phyloP scores from a whole-genome alignment of 805 yeast genomes.

The Wickerhamomyces sydowiorum region DNA sequence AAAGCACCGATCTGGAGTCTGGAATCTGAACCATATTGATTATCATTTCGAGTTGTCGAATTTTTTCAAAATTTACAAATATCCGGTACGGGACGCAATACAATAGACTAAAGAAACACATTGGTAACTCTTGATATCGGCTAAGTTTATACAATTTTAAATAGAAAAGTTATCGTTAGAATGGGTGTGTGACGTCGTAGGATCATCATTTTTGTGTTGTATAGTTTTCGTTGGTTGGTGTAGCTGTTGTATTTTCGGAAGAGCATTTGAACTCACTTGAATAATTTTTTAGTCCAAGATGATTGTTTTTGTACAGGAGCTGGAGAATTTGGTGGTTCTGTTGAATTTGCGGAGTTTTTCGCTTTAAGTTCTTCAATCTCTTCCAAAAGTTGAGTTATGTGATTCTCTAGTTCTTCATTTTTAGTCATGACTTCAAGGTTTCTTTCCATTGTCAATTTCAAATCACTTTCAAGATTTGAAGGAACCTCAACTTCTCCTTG shows the following conservation, averaged over 20 bases:
- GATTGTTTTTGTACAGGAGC: constrained; percentile 3
- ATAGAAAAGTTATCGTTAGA: no score
- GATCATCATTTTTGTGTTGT: no score
- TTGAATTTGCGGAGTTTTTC: constrained; percentile 19
- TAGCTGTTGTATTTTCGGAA: no score
- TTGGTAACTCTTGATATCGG: no score
- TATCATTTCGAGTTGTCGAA: not conserved
- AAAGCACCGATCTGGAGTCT: no score
- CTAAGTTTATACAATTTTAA: no score
- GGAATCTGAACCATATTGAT: not conserved
- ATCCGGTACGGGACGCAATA: not conserved
- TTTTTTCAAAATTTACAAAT: not conserved
- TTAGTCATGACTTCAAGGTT: constrained; percentile 63
- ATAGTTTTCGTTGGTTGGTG: no score
- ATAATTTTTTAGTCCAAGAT: constrained; percentile 19
- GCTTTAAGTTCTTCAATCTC: constrained; percentile 32
- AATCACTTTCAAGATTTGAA: constrained; percentile 41
- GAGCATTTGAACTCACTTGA: constrained; percentile 8
- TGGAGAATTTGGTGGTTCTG: constrained; percentile 1
- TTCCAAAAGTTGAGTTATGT: constrained; percentile 36
- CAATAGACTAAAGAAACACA: not conserved
- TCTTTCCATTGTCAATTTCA: constrained; percentile 53
- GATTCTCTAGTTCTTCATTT: constrained; percentile 52
- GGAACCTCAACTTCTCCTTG: constrained; percentile 31
- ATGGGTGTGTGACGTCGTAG: no score